Conservation (phyloP, 1,139 yeast genomes). For the Lodderomyces beijingensis region DNA sequence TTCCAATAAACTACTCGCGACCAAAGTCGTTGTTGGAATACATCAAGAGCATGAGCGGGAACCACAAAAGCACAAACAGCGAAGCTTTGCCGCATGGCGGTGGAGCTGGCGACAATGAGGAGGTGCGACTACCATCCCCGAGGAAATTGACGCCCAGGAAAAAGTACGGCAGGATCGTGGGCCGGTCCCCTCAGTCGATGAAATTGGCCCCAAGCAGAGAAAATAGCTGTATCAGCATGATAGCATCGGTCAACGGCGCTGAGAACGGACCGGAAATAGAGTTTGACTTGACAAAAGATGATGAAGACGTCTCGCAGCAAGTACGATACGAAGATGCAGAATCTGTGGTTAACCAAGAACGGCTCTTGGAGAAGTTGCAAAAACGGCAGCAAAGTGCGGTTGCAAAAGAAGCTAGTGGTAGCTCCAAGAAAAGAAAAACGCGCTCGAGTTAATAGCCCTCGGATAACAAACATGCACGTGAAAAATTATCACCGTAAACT, state of each 20-base stretch:
- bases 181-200: slow-evolving; percentile 11
- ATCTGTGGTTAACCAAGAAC: slow-evolving; percentile 23
- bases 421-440: background rate
- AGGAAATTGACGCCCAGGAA: slow-evolving; percentile 28
- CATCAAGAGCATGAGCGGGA: slow-evolving; percentile 18
- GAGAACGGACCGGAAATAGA: slow-evolving; percentile 10
- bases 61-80: slow-evolving; percentile 4
- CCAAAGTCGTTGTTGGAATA: slow-evolving; percentile 33
- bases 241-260: slow-evolving; percentile 4
- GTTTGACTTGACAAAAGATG: slow-evolving; percentile 15
- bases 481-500: too few relatives aligned
- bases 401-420: slow-evolving; percentile 1
- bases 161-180: slow-evolving; percentile 32
- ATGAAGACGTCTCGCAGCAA: slow-evolving; percentile 23
- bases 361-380: slow-evolving; percentile 24
- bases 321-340: slow-evolving; percentile 30
- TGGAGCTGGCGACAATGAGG: slow-evolving; percentile 6
- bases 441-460: slow-evolving; percentile 1
- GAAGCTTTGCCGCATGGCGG: slow-evolving; percentile 2
- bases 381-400: slow-evolving; percentile 2
- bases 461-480: slow-evolving; percentile 5
- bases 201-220: slow-evolving; percentile 5
- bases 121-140: slow-evolving; percentile 37
- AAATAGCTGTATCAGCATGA: background rate
- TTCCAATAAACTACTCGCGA: slow-evolving; percentile 25